Percentiles rank a stretch among this genome's conserved stretches.
These are phyloP conservation scores for Rhizodiscina lignyota DNA, from an alignment of 495 filamentous ascomycete species.

Conservation along the genomic window DNA sequence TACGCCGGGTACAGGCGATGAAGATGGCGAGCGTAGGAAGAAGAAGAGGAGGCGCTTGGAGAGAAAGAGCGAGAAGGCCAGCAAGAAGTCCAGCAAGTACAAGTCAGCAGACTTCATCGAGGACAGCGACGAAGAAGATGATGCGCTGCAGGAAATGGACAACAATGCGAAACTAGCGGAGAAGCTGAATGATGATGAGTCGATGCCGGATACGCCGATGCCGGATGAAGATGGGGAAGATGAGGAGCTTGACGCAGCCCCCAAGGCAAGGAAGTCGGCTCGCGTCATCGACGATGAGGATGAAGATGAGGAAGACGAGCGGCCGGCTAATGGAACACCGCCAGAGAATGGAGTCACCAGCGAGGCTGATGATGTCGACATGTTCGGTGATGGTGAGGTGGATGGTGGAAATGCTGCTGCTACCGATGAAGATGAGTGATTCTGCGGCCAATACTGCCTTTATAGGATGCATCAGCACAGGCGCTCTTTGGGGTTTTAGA, in stretches of 20 bases:
- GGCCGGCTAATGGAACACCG: background rate
- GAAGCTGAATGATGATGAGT: constrained; percentile 1
- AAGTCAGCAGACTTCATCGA: constrained; percentile 22
- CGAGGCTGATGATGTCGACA: background rate
- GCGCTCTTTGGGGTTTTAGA: no score
- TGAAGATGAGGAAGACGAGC: constrained; percentile 15
- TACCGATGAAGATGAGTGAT: no score
- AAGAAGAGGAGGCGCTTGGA: constrained; percentile 25
- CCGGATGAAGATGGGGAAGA: constrained; percentile 9
- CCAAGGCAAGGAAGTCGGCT: constrained; percentile 9
- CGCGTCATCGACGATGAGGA: constrained; percentile 22
- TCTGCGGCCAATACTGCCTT: no score
- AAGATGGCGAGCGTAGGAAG: constrained; percentile 14
- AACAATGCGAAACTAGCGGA: constrained; percentile 3
- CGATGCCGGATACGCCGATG: background rate
- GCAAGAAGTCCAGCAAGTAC: constrained; percentile 16
- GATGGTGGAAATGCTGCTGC: no score
- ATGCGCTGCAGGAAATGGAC: constrained; percentile 4
- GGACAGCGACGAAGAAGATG: constrained; percentile 19
- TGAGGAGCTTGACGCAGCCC: constrained; percentile 11
- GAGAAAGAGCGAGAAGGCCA: constrained; percentile 4
- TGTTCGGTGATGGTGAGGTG: background rate
- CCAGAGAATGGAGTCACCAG: background rate
- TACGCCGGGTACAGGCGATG: constrained; percentile 7
- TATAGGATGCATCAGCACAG: no score